A percentile compares a stretch with the other conserved stretches of the same genome.
Evolutionary conservation across 2,329 filamentous ascomycete species (phyloP).

Genomic region (Fonsecaea nubica): DNA sequence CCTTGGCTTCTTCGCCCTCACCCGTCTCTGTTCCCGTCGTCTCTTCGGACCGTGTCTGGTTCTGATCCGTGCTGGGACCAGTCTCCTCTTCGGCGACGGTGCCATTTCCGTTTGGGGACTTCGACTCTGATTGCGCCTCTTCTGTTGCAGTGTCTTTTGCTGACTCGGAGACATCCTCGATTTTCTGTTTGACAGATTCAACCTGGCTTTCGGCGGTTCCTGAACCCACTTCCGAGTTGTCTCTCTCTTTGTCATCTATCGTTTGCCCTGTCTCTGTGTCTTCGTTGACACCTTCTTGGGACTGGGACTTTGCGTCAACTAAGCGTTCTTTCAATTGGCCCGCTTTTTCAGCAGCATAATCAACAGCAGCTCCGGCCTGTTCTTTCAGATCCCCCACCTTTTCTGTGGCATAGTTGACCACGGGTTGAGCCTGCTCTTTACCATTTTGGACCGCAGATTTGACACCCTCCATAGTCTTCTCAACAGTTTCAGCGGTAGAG

Average conservation of each 20-base stretch:
- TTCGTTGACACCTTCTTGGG: background rate
- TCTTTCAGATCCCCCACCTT: slow-evolving; percentile 7
- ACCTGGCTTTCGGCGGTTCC: slow-evolving; percentile 16
- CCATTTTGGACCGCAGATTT: slow-evolving; percentile 25
- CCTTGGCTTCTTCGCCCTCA: slow-evolving; percentile 18
- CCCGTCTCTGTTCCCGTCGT: slow-evolving; percentile 3
- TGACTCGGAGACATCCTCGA: background rate
- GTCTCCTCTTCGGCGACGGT: slow-evolving; percentile 36
- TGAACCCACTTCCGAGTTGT: slow-evolving; percentile 11
- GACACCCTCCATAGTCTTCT: slow-evolving; percentile 18
- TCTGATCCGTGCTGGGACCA: slow-evolving; percentile 17
- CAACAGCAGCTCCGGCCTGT: slow-evolving; percentile 8
- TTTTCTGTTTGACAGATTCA: background rate
- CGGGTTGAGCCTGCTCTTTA: slow-evolving; percentile 17
- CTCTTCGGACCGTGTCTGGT: slow-evolving; percentile 7
- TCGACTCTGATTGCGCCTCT: slow-evolving; percentile 20
- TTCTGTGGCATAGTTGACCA: slow-evolving; percentile 14
- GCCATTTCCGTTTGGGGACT: slow-evolving; percentile 38
- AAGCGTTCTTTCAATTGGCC: slow-evolving; percentile 12
- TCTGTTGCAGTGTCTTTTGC: slow-evolving; percentile 11
- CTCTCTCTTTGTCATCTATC: background rate
- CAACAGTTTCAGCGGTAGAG: slow-evolving; percentile 21
- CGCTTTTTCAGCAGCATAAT: slow-evolving; percentile 20
- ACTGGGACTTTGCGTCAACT: background rate
- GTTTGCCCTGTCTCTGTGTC: background rate